Conservation (phyloP, 1,139 yeast genomes). For the Pichia sp. region DNA sequence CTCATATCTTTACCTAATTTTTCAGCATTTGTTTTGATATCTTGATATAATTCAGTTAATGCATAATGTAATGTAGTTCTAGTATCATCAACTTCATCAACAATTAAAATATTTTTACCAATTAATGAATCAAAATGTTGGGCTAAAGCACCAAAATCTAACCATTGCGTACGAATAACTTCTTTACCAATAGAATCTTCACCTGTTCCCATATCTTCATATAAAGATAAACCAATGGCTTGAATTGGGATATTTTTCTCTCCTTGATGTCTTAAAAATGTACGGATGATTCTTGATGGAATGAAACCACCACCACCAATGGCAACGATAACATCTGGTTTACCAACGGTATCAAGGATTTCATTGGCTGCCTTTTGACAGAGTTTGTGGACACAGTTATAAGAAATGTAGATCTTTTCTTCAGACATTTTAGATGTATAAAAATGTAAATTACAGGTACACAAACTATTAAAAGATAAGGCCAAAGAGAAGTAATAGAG, state of each 20-base stretch:
- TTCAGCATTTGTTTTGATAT: slow-evolving; percentile 43
- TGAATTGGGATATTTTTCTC: slow-evolving; percentile 57
- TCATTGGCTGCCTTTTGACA: slow-evolving; percentile 79
- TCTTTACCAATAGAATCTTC: slow-evolving; percentile 49
- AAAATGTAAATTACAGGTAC: neutral
- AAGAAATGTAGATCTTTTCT: slow-evolving; percentile 72
- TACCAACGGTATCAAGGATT: slow-evolving; percentile 52
- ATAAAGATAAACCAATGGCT: slow-evolving; percentile 57
- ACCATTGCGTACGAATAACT: slow-evolving; percentile 61
- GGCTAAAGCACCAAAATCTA: slow-evolving; percentile 52
- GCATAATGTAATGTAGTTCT: slow-evolving; percentile 63
- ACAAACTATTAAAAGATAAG: neutral
- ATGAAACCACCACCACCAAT: slow-evolving; percentile 68
- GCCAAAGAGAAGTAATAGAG: neutral
- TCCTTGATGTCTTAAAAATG: slow-evolving; percentile 50
- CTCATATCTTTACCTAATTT: slow-evolving; percentile 31
- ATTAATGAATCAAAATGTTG: slow-evolving; percentile 49
- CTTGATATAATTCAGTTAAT: slow-evolving; percentile 49
- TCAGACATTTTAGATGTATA: slow-evolving; percentile 20
- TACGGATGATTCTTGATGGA: slow-evolving; percentile 58
- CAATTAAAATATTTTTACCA: slow-evolving; percentile 55
- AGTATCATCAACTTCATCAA: slow-evolving; percentile 67
- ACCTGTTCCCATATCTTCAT: slow-evolving; percentile 47
- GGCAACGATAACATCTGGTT: slow-evolving; percentile 72
- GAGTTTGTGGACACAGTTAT: slow-evolving; percentile 87